Conservation (phyloP, 495 filamentous ascomycete genomes). For the Hypoxylon subgilvum region DNA sequence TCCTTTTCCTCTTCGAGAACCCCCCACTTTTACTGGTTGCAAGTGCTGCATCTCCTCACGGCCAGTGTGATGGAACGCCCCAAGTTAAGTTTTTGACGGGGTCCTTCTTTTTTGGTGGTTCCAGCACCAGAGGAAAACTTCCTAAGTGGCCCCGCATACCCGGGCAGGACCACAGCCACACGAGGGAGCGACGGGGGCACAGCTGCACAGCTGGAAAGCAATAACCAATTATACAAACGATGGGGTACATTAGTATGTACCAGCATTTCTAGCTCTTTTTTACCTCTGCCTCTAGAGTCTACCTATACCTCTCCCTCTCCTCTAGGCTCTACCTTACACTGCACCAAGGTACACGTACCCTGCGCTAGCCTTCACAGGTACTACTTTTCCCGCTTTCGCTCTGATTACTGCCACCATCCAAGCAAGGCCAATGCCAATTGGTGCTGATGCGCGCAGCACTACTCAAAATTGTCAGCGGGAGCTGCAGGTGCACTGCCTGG, state of each 20-base stretch:
- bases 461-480: constrained; percentile 38
- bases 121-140: constrained; percentile 27
- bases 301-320: too few species aligned
- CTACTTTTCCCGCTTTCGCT: constrained; percentile 32
- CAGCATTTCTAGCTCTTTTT: background rate
- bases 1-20: constrained; percentile 21
- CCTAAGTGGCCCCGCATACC: constrained; percentile 21
- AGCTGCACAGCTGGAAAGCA: constrained; percentile 33
- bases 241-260: constrained; percentile 30
- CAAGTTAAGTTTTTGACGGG: constrained; percentile 30
- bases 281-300: too few species aligned
- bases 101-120: constrained; percentile 28
- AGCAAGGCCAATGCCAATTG: constrained; percentile 24
- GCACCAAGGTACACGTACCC: too few species aligned
- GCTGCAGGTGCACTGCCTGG: constrained; percentile 39
- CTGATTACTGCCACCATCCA: constrained; percentile 3
- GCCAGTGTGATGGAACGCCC: constrained; percentile 18
- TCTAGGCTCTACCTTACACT: too few species aligned
- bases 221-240: background rate
- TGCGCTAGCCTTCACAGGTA: constrained; percentile 26
- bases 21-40: constrained; percentile 31
- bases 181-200: constrained; percentile 23
- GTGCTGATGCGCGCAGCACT: constrained; percentile 36
- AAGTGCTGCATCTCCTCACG: constrained; percentile 17
- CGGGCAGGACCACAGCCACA: constrained; percentile 25